Base-by-base conservation (phyloP, 2,329 filamentous ascomycete species). In the Fusarium fracticaudum region DNA sequence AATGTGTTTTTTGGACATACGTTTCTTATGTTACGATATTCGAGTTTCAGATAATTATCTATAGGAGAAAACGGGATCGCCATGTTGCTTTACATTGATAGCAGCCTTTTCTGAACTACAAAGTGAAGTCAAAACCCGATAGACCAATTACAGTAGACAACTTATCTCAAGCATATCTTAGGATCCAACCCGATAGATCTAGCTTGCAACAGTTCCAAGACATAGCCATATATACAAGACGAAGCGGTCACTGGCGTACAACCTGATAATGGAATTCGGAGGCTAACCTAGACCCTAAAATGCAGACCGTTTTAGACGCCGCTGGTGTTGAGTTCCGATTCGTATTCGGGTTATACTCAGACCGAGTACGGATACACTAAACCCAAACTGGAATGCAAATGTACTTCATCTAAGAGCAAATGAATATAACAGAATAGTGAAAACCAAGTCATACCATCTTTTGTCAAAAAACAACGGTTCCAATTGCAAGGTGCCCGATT, bases 401-500 rank as follows among this genome's bases (percentile, higher is more conserved):
- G 37, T 40, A 44, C 51, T 55, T 31, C 20, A 55, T 43, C 51
- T 29, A 37, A 37, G 26, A 14, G 17, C 18, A 47, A 41, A 48
- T 44, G n/a, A 40, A 33, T 12, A 58, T 24, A 43, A 22, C 45
- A 60, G 14, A 35, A 45, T 22, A 53, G 43, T 12, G 31, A 59
- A 41, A 29, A 41, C 29, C 45, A 33, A 26, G 53, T 62, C 47
- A 37, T 59, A 37, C 47, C 44, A 54, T 57, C 48, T 37, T 13
- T 44, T 31, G 6, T 59, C 20, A 45, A 40, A 31, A 37, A 31
- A 24, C n/a, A 29, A 44, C n/a, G n/a, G 18, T 60, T 70, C 24
- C 57, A 64, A 58, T 64, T 68, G n/a, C 58, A 50, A 64, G 44
- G 58, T 44, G 33, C n/a, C 67, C 53, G 38, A 74, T 74, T 74